A percentile compares a stretch with the other conserved stretches of the same genome.
These are phyloP conservation scores for Dendrostoma leiphaemia DNA, from an alignment of 2,329 filamentous ascomycete genomes.

Conservation along the genomic window DNA sequence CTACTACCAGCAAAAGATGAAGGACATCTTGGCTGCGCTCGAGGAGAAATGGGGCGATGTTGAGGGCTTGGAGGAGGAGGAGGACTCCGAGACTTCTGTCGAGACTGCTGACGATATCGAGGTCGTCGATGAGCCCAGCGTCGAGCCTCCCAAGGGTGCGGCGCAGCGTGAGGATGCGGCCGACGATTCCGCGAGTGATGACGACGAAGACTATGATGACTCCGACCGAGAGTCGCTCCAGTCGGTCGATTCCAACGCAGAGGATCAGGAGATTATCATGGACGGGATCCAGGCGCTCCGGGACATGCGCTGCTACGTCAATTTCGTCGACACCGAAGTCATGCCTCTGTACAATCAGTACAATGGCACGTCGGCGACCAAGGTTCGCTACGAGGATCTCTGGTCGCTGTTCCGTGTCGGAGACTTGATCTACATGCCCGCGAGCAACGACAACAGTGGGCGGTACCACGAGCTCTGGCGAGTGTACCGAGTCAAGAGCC, in stretches of 20 bases:
- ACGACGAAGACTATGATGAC: conserved; percentile 1
- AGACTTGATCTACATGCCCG: conserved; percentile 11
- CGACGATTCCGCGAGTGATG: no score
- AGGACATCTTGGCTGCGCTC: no score
- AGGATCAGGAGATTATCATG: conserved; percentile 2
- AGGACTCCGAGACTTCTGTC: no score
- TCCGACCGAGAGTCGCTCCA: no score
- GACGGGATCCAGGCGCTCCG: neutral
- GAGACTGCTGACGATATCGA: no score
- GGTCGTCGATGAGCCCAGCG: no score
- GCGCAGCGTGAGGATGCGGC: no score
- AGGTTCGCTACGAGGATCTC: conserved; percentile 11
- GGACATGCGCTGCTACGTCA: conserved; percentile 13
- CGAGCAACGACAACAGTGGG: conserved; percentile 5
- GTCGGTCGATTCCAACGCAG: conserved; percentile 1
- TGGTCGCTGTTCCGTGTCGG: conserved; percentile 10
- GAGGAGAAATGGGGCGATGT: no score
- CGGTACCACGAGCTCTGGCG: conserved; percentile 10
- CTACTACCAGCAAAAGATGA: no score
- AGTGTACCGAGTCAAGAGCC: neutral
- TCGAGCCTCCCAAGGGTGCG: no score
- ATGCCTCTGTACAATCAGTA: conserved; percentile 6
- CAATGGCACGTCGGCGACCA: neutral
- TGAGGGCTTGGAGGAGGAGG: no score
- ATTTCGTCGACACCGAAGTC: neutral